Evolutionary conservation across 2,329 filamentous ascomycete species (phyloP), one percentile per base, ranked within the genome.

Genomic region (Penicillium corylophilum): DNA sequence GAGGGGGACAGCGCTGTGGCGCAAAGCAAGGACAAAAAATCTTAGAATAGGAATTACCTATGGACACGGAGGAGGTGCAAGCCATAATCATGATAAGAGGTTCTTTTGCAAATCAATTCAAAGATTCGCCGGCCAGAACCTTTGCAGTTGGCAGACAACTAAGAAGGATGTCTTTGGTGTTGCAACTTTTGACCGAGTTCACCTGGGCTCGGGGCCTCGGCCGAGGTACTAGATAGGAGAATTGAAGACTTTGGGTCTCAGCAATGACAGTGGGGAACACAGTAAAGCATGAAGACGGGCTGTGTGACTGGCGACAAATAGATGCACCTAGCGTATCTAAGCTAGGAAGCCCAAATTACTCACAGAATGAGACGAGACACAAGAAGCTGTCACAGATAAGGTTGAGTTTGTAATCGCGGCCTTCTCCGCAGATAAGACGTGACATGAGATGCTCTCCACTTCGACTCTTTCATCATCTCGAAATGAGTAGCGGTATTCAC

Each of bases 401-500:
- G 31, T 35, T n/a, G 18, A 29, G 20, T 42, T 31, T 5, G 38
- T 46, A 44, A 51, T 48, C 24, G 36, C 31, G 44, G 29, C 15
- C 40, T n/a, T 42, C 45, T 46, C 45, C 22, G 28, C 45, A 45
- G 50, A 52, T 52, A 52, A 52, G 50, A 44, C 26, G 33, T 18
- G 4, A n/a, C 15, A 35, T 35, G 31, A 18, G 6, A 41, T 35
- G 36, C 41, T n/a, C 26, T 52, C 35, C 41, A 28, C 35, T 18
- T 41, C 4, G 15, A 23, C 8, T 10, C 20, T 18, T 36, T 5
- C 33, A 20, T 22, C 13, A 5, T 38, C 10, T n/a, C 9, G 36
- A 40, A 7, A 57, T 52, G 49, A 55, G 49, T 29, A 42, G 23
- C 26, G 38, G 53, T 3, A 45, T 53, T 29, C 43, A 58, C 36